Evolutionary conservation across 257 asterid genomes (phyloP), one percentile per base, ranked within the genome.

Genomic region (Solanum chilense): DNA sequence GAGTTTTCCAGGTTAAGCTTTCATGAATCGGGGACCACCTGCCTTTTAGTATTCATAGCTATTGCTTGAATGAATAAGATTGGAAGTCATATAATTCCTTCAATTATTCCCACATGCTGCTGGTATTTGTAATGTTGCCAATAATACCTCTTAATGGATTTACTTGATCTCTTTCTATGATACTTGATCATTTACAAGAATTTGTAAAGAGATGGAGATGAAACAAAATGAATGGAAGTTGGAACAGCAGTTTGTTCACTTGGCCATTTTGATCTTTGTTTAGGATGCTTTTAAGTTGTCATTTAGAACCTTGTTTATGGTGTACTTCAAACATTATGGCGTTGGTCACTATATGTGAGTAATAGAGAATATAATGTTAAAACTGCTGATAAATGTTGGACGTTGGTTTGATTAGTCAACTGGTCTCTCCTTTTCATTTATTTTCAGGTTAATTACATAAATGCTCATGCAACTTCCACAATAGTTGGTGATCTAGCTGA

Each of bases 381-480:
- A 44, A 45, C 41, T 78, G 84, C 58, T 25, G 41, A 47, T 15
- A 44, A 8, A 77, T 4, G 9, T 45, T 27, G 23, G 60, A 7
- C 21, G 37, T 69, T 69, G 2, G 83, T 76, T 78, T 78, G 64
- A 45, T 78, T 45, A 25, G 47, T 42, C 37, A 77, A 13, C 39
- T 41, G 62, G 83, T 45, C 84, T 25, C 84, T 78, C 64, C 64
- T 27, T 45, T 78, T 44, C 14, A 10, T 45, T 13, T 78, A 45
- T 84, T 91, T 87, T 90, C 96, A 96, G 99, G 99, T 96, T 83
- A 95, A 96, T 90, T 96, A 95, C 92, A 96, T 96, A 76, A 96
- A 96, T 87, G 98, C 98, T 60, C 99, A 96, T 90, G 99, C 99
- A 77, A 96, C 99, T 88, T 96, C 99, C 78, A 96, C 98, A 45